Evolutionary conservation across 257 asterid species (phyloP), one percentile per base, ranked within the genome.

Genomic region (Capsicum rhomboideum): DNA sequence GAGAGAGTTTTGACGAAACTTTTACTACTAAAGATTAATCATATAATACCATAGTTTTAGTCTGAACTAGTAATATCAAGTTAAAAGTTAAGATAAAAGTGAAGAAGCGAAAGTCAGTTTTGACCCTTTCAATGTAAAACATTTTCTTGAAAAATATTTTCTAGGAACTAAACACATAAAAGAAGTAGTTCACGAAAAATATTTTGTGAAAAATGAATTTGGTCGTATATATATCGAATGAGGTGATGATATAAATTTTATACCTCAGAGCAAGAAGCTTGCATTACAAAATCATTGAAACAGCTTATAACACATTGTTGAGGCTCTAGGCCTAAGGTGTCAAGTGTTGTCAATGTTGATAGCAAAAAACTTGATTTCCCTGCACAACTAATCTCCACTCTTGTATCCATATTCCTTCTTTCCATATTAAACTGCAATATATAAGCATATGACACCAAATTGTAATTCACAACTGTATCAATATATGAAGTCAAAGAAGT

Each of bases 241-340:
- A n/a, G 37, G 2, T 11, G 20, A 26, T 0, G 69, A 50, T 26
- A n/a, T 29, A 0, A 54, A 31, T 79, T 54, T 6, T 61, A 81
- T 82, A 82, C 92, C 92, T 79, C 77, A 1, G 84, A 88, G 88
- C 93, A 94, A 79, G 98, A 92, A 84, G 98, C 98, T 71, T 94
- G 94, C 61, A 93, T 82, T 52, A 91, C 49, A 78, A 94, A 93
- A 74, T 93, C 97, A 85, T 86, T 89, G 42, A 94, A 94, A 84
- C 97, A 92, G 85, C 97, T 94, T 40, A 92, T 86, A 56, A 92
- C 97, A 82, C 97, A 92, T 6, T 94, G 97, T 5, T 94, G 87
- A 79, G 91, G 89, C 78, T 94, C 97, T 0, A 93, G 87, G 80
- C 97, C 97, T 28, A 92, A 82, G 53, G 93, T 90, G 49, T 94